These are phyloP conservation scores for Sphagnum magellanicum DNA, from an alignment of 228 moss, liverwort and hornwort species.

Conservation along the genomic window DNA sequence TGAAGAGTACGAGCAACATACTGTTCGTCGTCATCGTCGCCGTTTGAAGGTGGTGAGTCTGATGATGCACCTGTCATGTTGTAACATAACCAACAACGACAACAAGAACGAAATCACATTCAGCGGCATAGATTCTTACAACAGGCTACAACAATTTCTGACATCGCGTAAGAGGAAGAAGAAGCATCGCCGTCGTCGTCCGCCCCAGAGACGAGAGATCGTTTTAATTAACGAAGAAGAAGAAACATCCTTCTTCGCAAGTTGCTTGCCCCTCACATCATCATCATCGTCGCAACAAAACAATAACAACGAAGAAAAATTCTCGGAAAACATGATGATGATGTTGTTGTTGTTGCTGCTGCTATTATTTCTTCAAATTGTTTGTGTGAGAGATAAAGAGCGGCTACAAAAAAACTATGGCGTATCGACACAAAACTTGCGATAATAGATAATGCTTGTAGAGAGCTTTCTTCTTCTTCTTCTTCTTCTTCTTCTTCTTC, in stretches of 20 bases:
- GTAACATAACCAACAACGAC: neutral
- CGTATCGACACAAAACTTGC: constrained; percentile 5
- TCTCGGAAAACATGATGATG: constrained; percentile 1
- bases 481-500: constrained; percentile 6
- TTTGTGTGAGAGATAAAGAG: constrained; percentile 4
- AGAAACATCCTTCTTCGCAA: neutral
- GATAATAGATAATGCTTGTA: neutral
- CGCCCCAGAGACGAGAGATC: constrained; percentile 4
- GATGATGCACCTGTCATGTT: constrained; percentile 30
- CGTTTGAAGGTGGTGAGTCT: constrained; percentile 29
- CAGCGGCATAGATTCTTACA: neutral
- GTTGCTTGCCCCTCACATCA: too few relatives aligned
- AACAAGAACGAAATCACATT: too few relatives aligned
- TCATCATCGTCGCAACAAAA: too few relatives aligned
- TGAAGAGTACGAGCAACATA: constrained; percentile 19
- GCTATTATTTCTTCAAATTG: constrained; percentile 24
- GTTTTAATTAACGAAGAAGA: constrained; percentile 3
- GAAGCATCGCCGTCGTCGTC: constrained; percentile 9
- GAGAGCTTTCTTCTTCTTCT: neutral
- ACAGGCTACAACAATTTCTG: constrained; percentile 11
- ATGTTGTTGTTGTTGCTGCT: constrained; percentile 2
- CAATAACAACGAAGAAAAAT: too few relatives aligned
- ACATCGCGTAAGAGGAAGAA: constrained; percentile 17
- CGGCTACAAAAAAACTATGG: neutral
- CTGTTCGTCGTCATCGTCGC: constrained; percentile 32